These are phyloP conservation scores for Penicillium odoratum DNA, from an alignment of 495 filamentous ascomycete genomes.

Conservation along the genomic window DNA sequence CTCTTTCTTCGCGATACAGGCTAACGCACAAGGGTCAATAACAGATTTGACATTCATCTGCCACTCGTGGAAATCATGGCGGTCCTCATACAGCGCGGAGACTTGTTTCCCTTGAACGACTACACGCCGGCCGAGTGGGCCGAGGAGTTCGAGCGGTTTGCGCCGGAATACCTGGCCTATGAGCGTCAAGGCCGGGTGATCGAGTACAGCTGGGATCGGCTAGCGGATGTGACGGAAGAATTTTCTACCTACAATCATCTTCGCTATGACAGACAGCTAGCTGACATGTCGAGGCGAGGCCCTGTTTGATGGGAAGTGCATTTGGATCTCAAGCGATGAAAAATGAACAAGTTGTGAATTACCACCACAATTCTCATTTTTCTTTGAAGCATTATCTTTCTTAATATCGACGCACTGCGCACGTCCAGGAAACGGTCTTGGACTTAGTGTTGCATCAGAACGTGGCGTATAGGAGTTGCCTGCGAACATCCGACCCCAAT, in stretches of 20 bases:
- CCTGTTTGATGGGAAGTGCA: background rate
- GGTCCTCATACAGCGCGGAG: background rate
- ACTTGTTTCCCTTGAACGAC: background rate
- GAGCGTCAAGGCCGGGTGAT: background rate
- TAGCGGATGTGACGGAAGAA: background rate
- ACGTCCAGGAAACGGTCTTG: no score
- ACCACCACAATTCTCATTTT: no score
- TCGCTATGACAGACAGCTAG: background rate
- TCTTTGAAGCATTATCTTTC: no score
- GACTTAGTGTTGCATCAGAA: no score
- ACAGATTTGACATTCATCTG: background rate
- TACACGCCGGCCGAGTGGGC: background rate
- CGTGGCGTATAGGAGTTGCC: no score
- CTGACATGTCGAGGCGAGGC: background rate
- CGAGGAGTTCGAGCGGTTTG: background rate
- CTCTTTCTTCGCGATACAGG: background rate
- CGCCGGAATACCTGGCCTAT: background rate
- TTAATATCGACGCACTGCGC: no score
- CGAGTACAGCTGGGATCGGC: background rate
- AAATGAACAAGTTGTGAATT: no score
- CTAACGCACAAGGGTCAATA: background rate
- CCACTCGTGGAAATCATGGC: background rate
- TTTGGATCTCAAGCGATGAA: no score
- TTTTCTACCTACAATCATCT: background rate
- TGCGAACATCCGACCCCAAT: no score